Base-by-base conservation (phyloP, 2,329 filamentous ascomycete species). In the Ascochyta lentis region DNA sequence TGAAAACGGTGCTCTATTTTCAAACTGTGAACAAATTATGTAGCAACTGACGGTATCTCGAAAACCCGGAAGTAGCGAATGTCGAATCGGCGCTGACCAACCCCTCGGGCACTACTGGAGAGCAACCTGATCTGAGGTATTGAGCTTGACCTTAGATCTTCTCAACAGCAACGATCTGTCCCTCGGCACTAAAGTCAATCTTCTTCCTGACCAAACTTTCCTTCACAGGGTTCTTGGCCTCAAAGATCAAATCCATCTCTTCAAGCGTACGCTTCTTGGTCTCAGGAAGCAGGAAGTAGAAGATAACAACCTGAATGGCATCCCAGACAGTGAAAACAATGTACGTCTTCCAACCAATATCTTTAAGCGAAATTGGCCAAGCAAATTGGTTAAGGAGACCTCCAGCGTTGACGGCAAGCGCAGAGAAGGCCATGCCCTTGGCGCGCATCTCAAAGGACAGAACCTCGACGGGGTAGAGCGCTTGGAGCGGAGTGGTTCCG, bases 361-460 rank as follows among this genome's bases (percentile, higher is more conserved):
- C 58, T 22, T 65, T 39, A 1, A 71, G 56, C 2, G 67, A 58
- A n/a, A 70, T 62, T 1, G 67, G 67, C 27, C 60, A 72, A 8
- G 68, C 69, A 29, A 71, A 71, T 47, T 71, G 68, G 58, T 71
- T 72, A 42, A 72, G 43, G 41, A 72, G 49, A 51, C 59, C 64
- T 27, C 59, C 68, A 9, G 59, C 48, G 13, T 53, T 68, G 41
- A 68, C 48, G 0, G 66, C 46, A 27, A 81, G 74, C 42, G 80
- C 79, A 59, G 79, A 80, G 59, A 80, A 75, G 6, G 76, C 78
- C 74, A 81, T 80, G 3, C 80, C 80, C 60, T 82, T 82, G 2
- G 80, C 80, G 15, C 80, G 71, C 0, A 71, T 77, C 54, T 80
- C 77, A 54, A 80, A 81, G 6, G 76, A 73, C 15, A 82, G 68